These are phyloP conservation scores for Ploettnerulaceae sp. DNA, from an alignment of 2,329 filamentous ascomycete species.

Conservation along the genomic window DNA sequence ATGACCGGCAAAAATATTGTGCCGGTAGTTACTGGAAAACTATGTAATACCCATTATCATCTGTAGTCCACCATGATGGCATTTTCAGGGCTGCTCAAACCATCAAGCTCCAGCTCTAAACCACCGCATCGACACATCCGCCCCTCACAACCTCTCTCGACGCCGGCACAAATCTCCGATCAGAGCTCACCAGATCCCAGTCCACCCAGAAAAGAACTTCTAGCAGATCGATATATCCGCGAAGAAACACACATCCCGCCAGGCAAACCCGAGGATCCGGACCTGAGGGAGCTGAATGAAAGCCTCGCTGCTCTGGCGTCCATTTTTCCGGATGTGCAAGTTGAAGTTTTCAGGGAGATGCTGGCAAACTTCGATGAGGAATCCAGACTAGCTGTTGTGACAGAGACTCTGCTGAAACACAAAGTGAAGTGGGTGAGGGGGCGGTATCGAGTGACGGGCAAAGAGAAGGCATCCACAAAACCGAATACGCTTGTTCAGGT, in stretches of 20 bases:
- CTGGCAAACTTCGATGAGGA: constrained; percentile 69
- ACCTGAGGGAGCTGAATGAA: constrained; percentile 65
- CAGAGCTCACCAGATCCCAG: constrained; percentile 28
- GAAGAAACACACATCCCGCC: constrained; percentile 51
- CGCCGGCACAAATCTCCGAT: constrained; percentile 32
- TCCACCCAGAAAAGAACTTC: constrained; percentile 6
- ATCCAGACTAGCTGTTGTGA: constrained; percentile 70
- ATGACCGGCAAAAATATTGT: too few relatives aligned
- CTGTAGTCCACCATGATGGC: constrained; percentile 41
- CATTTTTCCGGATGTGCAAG: constrained; percentile 75
- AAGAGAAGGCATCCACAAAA: constrained; percentile 31
- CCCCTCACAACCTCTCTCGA: constrained; percentile 23
- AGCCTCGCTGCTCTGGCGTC: constrained; percentile 63
- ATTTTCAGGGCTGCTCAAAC: constrained; percentile 44
- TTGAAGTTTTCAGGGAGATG: constrained; percentile 80
- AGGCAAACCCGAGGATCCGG: constrained; percentile 47
- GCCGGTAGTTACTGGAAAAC: not conserved
- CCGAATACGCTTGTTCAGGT: constrained; percentile 7
- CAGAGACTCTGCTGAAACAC: constrained; percentile 71
- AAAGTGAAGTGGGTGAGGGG: constrained; percentile 66
- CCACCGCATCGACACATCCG: constrained; percentile 25
- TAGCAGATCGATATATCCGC: constrained; percentile 43
- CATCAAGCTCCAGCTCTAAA: constrained; percentile 35
- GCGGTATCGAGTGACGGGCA: constrained; percentile 48
- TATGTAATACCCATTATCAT: constrained; percentile 24